Percentiles rank a stretch among this genome's conserved stretches.
Evolutionary conservation across 73 alveolate species (phyloP).

Genomic region (Stentor roeselii): DNA sequence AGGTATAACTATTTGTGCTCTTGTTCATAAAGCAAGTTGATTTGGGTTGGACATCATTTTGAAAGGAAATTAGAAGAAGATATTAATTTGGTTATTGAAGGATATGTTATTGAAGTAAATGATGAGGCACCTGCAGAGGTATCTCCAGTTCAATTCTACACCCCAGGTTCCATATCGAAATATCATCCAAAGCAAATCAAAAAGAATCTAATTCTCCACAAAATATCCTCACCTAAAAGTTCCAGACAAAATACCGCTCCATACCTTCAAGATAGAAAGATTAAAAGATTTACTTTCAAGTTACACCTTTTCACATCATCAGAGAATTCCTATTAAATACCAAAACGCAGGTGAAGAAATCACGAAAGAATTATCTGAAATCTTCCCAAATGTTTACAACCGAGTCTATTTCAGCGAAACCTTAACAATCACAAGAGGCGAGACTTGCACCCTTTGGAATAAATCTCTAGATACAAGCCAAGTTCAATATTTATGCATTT

Average conservation of each 20-base stretch:
- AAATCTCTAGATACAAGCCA: not conserved
- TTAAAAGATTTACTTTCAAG: too few relatives aligned
- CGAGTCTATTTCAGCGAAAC: not conserved
- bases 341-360: too few relatives aligned
- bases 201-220: not conserved
- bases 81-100: too few relatives aligned
- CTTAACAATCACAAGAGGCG: not conserved
- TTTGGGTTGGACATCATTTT: conserved; percentile 42
- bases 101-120: too few relatives aligned
- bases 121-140: too few relatives aligned
- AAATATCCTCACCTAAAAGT: not conserved
- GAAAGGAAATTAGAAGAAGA: conserved; percentile 33
- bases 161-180: not conserved
- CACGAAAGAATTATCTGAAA: too few relatives aligned
- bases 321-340: too few relatives aligned
- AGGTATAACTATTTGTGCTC: conserved; percentile 50
- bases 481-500: conserved; percentile 2
- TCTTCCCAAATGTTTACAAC: too few relatives aligned
- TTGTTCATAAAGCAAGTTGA: conserved; percentile 47
- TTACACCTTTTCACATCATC: too few relatives aligned
- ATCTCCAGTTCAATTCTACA: not conserved
- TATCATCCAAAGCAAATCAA: not conserved
- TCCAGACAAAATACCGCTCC: not conserved
- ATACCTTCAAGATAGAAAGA: not conserved
- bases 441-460: not conserved